A percentile compares a stretch with the other conserved stretches of the same genome.
Conservation (phyloP, 176 grass and related monocot species). For the Canna indica region DNA sequence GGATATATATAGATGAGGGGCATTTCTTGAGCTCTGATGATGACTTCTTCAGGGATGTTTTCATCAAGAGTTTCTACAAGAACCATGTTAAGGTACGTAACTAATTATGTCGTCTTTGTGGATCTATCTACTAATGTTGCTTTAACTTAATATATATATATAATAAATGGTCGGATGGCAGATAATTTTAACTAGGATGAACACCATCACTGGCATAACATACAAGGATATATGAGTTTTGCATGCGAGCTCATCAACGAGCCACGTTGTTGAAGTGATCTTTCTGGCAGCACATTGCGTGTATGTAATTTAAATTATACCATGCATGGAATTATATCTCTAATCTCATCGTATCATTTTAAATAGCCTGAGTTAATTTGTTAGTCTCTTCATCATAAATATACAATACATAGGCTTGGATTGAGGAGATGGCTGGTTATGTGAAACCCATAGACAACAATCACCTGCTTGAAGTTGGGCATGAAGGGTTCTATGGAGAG, state of each 20-base stretch:
- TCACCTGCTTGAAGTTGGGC: constrained; percentile 12
- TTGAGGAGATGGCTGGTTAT: constrained; percentile 17
- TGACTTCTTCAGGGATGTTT: constrained; percentile 12
- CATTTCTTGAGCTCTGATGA: neutral
- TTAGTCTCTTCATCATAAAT: neutral
- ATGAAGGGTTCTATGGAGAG: constrained; percentile 21
- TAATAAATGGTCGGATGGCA: too few species aligned
- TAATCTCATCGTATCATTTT: neutral
- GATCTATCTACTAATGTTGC: too few species aligned
- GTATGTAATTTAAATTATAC: neutral
- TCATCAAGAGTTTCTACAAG: constrained; percentile 22
- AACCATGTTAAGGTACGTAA: constrained; percentile 19
- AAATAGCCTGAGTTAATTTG: neutral
- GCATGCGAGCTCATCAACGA: constrained; percentile 24
- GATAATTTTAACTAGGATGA: constrained; percentile 7
- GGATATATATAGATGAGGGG: constrained; percentile 1
- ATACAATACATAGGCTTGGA: constrained; percentile 6
- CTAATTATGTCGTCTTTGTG: too few species aligned
- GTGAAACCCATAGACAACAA: constrained; percentile 17
- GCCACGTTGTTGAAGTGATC: constrained; percentile 1
- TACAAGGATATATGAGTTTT: constrained; percentile 20
- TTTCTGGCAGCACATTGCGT: constrained; percentile 7
- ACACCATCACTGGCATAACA: constrained; percentile 4
- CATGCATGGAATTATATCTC: neutral
- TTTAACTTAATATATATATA: too few species aligned